A percentile compares a stretch with the other conserved stretches of the same genome.
Evolutionary conservation across 352 stramenopile species (phyloP).

Genomic region (Achlya hypogyna): DNA sequence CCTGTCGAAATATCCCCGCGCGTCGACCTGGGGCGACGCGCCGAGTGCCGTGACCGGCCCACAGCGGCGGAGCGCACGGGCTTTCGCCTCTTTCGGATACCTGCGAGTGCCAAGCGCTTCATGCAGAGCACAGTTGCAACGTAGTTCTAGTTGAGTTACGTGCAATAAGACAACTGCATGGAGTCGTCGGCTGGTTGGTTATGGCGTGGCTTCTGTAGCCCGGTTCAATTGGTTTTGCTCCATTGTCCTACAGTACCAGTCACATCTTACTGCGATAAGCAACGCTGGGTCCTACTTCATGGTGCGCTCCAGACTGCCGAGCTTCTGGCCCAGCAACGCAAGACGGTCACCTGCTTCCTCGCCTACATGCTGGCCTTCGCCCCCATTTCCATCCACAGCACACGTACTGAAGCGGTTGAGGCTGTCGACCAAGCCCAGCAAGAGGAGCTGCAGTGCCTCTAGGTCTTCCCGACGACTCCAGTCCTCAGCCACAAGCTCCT

Average conservation of each 20-base stretch:
- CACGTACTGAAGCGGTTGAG: not conserved
- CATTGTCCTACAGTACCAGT: not conserved
- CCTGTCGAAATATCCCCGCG: not conserved
- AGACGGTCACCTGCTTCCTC: not conserved
- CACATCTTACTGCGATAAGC: not conserved
- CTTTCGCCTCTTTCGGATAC: slow-evolving; percentile 20
- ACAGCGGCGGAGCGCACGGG: not conserved
- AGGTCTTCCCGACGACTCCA: not conserved
- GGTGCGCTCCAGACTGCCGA: not conserved
- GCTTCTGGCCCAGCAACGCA: not conserved
- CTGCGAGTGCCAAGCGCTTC: slow-evolving; percentile 13
- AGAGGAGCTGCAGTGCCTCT: not conserved
- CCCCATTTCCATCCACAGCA: not conserved
- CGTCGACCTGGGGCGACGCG: slow-evolving; percentile 4
- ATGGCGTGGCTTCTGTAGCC: not conserved
- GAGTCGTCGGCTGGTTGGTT: too few relatives aligned
- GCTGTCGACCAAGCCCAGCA: not conserved
- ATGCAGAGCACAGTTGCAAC: slow-evolving; percentile 9
- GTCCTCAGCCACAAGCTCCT: not conserved
- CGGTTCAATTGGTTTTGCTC: not conserved
- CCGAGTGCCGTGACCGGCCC: not conserved
- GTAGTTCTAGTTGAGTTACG: not conserved
- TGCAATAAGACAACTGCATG: not conserved
- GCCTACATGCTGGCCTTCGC: not conserved
- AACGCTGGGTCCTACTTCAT: not conserved